A percentile compares a stretch with the other conserved stretches of the same genome.
These are phyloP conservation scores for Camellia sinensis DNA, from an alignment of 148 eudicot species.

Conservation along the genomic window DNA sequence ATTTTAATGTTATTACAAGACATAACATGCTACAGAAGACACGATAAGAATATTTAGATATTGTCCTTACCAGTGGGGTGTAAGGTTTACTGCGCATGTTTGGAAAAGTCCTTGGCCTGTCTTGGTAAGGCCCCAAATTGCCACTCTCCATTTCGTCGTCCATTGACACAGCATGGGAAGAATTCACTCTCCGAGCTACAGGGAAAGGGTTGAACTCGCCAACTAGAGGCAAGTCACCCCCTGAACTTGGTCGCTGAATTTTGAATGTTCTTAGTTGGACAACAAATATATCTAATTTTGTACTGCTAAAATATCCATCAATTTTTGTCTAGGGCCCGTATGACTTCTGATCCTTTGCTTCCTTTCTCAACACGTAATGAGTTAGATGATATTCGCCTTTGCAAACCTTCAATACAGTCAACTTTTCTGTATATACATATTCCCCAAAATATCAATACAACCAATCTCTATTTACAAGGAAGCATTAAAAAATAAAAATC, in stretches of 20 bases:
- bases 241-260: constrained; percentile 72
- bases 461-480: background rate
- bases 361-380: background rate
- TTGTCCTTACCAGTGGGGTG: constrained; percentile 65
- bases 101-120: constrained; percentile 84
- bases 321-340: constrained; percentile 3
- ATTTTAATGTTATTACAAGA: background rate
- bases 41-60: constrained; percentile 4
- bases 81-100: constrained; percentile 87
- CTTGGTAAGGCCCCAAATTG: constrained; percentile 65
- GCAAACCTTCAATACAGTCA: background rate
- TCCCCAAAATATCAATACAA: background rate
- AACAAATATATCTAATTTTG: background rate
- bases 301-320: background rate
- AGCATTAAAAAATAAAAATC: background rate
- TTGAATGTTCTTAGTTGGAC: constrained; percentile 33
- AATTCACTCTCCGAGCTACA: constrained; percentile 70
- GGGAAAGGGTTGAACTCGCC: constrained; percentile 61
- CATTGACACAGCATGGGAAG: constrained; percentile 69
- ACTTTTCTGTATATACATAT: background rate
- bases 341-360: background rate
- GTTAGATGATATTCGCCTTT: background rate
- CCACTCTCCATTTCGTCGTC: constrained; percentile 82
- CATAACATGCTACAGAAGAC: background rate
- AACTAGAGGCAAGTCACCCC: constrained; percentile 86